Conservation (phyloP, 139 green algal species). For the Ettlia oleoabundans region DNA sequence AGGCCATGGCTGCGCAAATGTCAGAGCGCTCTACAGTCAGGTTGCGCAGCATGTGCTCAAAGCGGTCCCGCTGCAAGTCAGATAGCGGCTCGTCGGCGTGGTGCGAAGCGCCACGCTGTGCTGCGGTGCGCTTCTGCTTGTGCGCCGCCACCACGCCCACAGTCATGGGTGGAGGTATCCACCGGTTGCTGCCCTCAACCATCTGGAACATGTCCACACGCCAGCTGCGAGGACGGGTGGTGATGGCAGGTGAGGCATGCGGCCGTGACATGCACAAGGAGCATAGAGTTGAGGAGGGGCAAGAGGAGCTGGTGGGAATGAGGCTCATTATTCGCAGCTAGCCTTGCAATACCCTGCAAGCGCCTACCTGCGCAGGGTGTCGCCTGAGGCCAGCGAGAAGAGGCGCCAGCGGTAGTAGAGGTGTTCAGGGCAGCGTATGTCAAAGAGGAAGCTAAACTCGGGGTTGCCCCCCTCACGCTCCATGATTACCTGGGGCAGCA, state of each 20-base stretch:
- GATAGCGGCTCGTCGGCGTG: conserved; percentile 43
- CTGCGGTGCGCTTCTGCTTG: conserved; percentile 44
- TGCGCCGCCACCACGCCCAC: conserved; percentile 29
- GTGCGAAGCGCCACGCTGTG: conserved; percentile 40
- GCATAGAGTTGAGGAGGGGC: background rate
- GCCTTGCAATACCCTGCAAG: background rate
- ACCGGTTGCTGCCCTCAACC: conserved; percentile 73
- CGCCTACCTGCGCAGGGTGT: conserved; percentile 54
- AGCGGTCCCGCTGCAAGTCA: conserved; percentile 73
- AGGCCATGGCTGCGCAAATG: conserved; percentile 90
- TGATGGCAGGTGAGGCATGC: background rate
- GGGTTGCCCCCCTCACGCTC: conserved; percentile 79
- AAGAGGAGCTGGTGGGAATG: no score
- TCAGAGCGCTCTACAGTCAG: conserved; percentile 75
- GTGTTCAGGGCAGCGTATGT: conserved; percentile 82
- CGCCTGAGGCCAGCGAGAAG: conserved; percentile 73
- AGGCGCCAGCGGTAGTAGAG: conserved; percentile 93
- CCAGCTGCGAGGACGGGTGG: conserved; percentile 77
- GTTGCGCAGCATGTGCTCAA: conserved; percentile 88
- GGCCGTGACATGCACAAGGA: background rate
- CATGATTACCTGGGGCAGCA: conserved; percentile 75
- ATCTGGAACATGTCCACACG: conserved; percentile 92
- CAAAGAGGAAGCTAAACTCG: conserved; percentile 91
- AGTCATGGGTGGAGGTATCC: conserved; percentile 62
- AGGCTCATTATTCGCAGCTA: no score